Evolutionary conservation across 306 rosid species (phyloP).

Genomic region (Canavalia gladiata): DNA sequence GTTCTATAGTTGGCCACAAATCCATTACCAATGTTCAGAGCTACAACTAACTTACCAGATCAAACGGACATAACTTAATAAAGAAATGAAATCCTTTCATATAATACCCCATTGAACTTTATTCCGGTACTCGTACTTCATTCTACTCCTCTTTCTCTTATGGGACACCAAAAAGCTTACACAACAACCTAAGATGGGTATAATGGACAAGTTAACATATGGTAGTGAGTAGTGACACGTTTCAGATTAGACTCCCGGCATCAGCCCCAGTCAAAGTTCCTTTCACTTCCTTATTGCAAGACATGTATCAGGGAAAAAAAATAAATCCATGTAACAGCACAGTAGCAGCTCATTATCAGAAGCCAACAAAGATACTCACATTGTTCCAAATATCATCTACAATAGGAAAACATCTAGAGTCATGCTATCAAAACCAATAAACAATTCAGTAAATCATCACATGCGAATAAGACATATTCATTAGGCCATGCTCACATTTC

Average conservation of each 20-base stretch:
- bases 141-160: conserved; percentile 9
- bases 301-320: not conserved
- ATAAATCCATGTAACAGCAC: not conserved
- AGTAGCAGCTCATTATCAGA: conserved; percentile 22
- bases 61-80: not conserved
- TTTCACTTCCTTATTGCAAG: conserved; percentile 28
- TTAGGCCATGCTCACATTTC: conserved; percentile 69
- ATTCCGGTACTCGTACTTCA: conserved; percentile 14
- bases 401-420: conserved; percentile 11
- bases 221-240: conserved; percentile 17
- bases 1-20: conserved; percentile 9
- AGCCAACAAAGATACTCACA: conserved; percentile 21
- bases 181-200: conserved; percentile 29
- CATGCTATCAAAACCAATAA: not conserved
- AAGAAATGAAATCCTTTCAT: conserved; percentile 35
- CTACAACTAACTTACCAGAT: conserved; percentile 7
- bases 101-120: conserved; percentile 14
- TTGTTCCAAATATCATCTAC: conserved; percentile 23
- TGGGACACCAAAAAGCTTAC: conserved; percentile 28
- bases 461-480: conserved; percentile 25
- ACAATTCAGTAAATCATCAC: conserved; percentile 24
- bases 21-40: conserved; percentile 22
- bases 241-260: conserved; percentile 27
- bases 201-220: conserved; percentile 29
- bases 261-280: conserved; percentile 39